Evolutionary conservation across 805 yeast genomes (phyloP).

Genomic region (Kockiozyma suomiensis): DNA sequence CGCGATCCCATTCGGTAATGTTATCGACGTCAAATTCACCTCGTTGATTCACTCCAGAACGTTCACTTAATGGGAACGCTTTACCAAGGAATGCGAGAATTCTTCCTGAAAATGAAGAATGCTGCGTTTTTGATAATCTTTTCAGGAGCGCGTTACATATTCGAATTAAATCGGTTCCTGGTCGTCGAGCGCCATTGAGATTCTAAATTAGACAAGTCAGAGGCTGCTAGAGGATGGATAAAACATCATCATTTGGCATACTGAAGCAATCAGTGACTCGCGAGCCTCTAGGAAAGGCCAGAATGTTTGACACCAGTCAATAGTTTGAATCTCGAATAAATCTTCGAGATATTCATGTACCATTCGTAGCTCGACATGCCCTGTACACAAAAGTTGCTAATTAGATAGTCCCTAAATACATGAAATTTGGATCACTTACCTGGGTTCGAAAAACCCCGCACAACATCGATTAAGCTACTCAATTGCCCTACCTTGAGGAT

Average conservation of each 20-base stretch:
- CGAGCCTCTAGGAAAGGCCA: conserved; percentile 43
- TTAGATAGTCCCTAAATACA: background rate
- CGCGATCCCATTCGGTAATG: conserved; percentile 30
- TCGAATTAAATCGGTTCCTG: conserved; percentile 44
- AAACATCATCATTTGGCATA: background rate
- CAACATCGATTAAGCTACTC: conserved; percentile 35
- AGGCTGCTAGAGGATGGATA: background rate
- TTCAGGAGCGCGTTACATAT: conserved; percentile 42
- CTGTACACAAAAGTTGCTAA: background rate
- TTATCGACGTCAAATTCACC: conserved; percentile 44
- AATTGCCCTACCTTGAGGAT: conserved; percentile 7
- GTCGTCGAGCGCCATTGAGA: conserved; percentile 40
- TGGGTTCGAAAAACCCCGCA: conserved; percentile 4
- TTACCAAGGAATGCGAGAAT: conserved; percentile 42
- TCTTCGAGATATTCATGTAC: conserved; percentile 41
- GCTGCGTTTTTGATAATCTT: conserved; percentile 41
- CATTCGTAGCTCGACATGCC: conserved; percentile 31
- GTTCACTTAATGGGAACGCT: conserved; percentile 44
- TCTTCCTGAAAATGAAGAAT: conserved; percentile 43
- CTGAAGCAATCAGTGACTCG: conserved; percentile 36
- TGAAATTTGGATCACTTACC: background rate
- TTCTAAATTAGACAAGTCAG: conserved; percentile 9
- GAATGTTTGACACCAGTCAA: conserved; percentile 43
- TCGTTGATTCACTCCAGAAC: conserved; percentile 44
- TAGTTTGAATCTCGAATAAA: conserved; percentile 41